Evolutionary conservation across 2,329 filamentous ascomycete species (phyloP), one percentile per base, ranked within the genome.

Genomic region (Rhinocladiella mackenziei): DNA sequence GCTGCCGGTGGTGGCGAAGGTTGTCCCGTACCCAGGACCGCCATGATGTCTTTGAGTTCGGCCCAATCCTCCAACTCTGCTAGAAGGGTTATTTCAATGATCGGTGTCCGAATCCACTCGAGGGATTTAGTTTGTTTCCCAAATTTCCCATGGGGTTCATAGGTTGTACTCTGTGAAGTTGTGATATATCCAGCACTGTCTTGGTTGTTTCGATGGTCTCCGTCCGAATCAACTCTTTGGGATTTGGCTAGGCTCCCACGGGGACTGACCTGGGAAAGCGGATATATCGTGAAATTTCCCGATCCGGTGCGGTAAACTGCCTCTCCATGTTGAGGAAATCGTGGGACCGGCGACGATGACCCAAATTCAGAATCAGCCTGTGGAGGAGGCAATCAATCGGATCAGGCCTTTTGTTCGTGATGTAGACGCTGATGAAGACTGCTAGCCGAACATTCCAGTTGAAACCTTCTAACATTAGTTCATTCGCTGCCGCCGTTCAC

Each of bases 91-190:
- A 26, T 51, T 45, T 22, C 53, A 15, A 37, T 51, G 28, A 41
- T 31, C 53, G 31, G n/a, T 48, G 44, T 66, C 60, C 14, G 58
- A 63, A 46, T 69, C 60, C 7, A 67, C 62, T 32, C 62, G 51
- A 26, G 67, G 66, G 41, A n/a, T 72, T 68, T 9, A 60, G 31
- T 48, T 64, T 66, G 53, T 72, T 71, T 22, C 60, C 59, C 9
- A 63, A 26, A 17, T 67, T 66, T 2, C 28, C 23, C 6, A 22
- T 35, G 11, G 39, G 22, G 6, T 13, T 30, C 18, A n/a, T 18
- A 35, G 31, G 13, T 4, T 14, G 20, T 11, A 3, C 26, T 8
- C 4, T 14, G n/a, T n/a, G n/a, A n/a, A 17, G 30, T 32, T 11
- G 7, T 14, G 11, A 13, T 17, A 11, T 32, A 32, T 11, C 5